Percentiles rank a stretch among this genome's conserved stretches.
These are phyloP conservation scores for Penicillium pancosmium DNA, from an alignment of 495 filamentous ascomycete genomes.

Conservation along the genomic window DNA sequence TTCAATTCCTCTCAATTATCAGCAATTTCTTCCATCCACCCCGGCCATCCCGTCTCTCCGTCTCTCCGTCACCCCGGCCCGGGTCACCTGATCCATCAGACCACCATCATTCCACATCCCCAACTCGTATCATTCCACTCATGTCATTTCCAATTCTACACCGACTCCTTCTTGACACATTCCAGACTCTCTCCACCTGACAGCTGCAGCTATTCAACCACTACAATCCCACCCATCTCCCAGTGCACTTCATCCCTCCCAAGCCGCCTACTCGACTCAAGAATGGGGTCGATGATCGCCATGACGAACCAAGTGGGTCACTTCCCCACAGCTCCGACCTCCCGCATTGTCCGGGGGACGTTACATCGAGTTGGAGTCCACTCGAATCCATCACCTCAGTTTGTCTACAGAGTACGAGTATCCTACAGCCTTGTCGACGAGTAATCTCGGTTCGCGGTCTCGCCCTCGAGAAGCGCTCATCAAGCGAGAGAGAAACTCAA, in stretches of 20 bases:
- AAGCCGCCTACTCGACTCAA: background rate
- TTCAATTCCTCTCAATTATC: background rate
- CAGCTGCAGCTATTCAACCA: background rate
- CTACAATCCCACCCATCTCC: background rate
- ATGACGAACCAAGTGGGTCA: slow-evolving; percentile 6
- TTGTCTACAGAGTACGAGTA: background rate
- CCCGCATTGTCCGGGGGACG: slow-evolving; percentile 8
- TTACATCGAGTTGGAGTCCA: background rate
- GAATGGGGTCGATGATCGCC: slow-evolving; percentile 2
- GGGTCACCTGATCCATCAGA: slow-evolving; percentile 4
- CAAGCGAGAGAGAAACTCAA: background rate
- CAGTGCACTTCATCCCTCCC: background rate
- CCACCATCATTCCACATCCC: background rate
- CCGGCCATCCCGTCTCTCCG: background rate
- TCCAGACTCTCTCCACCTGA: background rate
- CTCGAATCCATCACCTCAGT: too few relatives aligned
- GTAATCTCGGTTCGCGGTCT: background rate
- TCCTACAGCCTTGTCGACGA: too few relatives aligned
- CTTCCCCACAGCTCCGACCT: slow-evolving; percentile 7
- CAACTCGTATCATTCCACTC: background rate
- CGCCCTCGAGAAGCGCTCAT: background rate
- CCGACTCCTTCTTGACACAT: background rate
- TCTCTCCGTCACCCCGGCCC: too few relatives aligned
- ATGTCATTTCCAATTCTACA: background rate
- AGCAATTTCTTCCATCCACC: background rate